Percentiles rank a stretch among this genome's conserved stretches.
phyloP scores from a whole-genome alignment of 2,329 filamentous ascomycete species.

The Arthrobotrys iridis region DNA sequence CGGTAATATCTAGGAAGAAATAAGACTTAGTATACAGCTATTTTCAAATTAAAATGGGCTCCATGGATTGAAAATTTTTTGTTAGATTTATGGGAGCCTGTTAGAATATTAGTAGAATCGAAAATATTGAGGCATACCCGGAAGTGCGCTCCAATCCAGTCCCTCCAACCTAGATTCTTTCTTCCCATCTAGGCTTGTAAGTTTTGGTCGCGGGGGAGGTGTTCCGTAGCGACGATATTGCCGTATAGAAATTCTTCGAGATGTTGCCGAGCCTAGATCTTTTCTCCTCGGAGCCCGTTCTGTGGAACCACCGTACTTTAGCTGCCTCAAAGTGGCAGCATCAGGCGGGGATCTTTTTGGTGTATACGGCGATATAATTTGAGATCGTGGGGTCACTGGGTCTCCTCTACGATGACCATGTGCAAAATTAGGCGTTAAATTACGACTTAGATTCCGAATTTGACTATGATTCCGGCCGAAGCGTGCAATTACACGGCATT shows the following conservation, averaged over 20 bases:
- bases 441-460: no score
- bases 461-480: no score
- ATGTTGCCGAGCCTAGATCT: not conserved
- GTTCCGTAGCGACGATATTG: slow-evolving; percentile 3
- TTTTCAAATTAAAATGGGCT: no score
- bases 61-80: no score
- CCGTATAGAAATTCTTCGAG: not conserved
- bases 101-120: no score
- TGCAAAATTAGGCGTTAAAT: no score
- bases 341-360: not conserved
- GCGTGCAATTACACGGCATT: no score
- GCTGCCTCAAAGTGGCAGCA: not conserved
- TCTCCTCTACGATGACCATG: no score
- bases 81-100: no score
- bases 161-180: not conserved
- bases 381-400: slow-evolving; percentile 11
- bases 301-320: not conserved
- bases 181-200: not conserved
- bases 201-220: slow-evolving; percentile 6
- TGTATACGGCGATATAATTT: slow-evolving; percentile 7
- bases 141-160: slow-evolving; percentile 5
- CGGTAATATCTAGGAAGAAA: not conserved
- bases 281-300: not conserved
- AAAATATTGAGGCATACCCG: slow-evolving; percentile 5
- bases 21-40: no score